Evolutionary conservation across 768 basidiomycete genomes (phyloP).

Genomic region (Podaxis carcinomalis): DNA sequence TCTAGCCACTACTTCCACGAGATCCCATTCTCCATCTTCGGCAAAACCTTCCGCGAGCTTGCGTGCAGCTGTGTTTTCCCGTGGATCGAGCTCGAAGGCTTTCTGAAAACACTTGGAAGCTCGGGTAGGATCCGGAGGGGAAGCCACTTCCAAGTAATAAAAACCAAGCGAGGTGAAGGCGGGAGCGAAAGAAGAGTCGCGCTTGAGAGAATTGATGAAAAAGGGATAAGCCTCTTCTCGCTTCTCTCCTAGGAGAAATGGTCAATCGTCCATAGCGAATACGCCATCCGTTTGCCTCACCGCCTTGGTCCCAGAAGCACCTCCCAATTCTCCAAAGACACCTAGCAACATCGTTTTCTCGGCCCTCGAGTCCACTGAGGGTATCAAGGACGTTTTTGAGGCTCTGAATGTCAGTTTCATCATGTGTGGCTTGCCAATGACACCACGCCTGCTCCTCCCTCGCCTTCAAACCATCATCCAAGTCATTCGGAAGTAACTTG

Average conservation of each 20-base stretch:
- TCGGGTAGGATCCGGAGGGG: slow-evolving; percentile 75
- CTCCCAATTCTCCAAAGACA: slow-evolving; percentile 85
- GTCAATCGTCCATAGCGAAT: slow-evolving; percentile 3
- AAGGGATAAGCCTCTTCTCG: slow-evolving; percentile 68
- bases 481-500: slow-evolving; percentile 39
- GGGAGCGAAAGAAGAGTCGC: slow-evolving; percentile 73
- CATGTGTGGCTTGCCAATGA: slow-evolving; percentile 45
- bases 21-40: slow-evolving; percentile 90
- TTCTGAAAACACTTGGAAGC: slow-evolving; percentile 97
- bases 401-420: slow-evolving; percentile 40
- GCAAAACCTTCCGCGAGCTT: slow-evolving; percentile 87
- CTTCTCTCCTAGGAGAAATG: slow-evolving; percentile 31
- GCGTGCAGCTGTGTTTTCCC: slow-evolving; percentile 81
- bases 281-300: slow-evolving; percentile 35
- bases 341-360: slow-evolving; percentile 62
- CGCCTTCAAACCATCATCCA: slow-evolving; percentile 53
- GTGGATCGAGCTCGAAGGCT: slow-evolving; percentile 93
- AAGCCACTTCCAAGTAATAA: slow-evolving; percentile 71
- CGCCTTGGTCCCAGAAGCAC: slow-evolving; percentile 66
- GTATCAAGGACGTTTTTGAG: slow-evolving; percentile 44
- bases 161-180: slow-evolving; percentile 92
- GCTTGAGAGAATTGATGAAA: slow-evolving; percentile 80
- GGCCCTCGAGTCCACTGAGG: slow-evolving; percentile 41
- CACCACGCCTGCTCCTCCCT: slow-evolving; percentile 89
- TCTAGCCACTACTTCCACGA: slow-evolving; percentile 91